A percentile compares a stretch with the other conserved stretches of the same genome.
Conservation (phyloP, 2,329 filamentous ascomycete genomes). For the Elsinoe perseae region DNA sequence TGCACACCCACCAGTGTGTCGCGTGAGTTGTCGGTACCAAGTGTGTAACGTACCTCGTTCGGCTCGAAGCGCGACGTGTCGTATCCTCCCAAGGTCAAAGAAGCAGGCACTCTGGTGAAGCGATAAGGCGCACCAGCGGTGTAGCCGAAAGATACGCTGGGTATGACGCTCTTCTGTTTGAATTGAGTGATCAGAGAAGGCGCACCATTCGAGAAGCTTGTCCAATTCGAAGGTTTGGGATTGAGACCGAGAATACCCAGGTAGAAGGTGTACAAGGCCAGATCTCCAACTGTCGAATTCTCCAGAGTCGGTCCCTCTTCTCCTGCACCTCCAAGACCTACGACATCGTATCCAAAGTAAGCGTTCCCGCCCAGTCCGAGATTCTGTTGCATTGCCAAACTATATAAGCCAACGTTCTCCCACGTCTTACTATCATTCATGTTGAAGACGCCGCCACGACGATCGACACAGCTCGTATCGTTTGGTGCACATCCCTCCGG, state of each 20-base stretch:
- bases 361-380: slow-evolving; percentile 55
- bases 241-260: slow-evolving; percentile 43
- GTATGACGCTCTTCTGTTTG: slow-evolving; percentile 52
- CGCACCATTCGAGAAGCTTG: slow-evolving; percentile 46
- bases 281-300: slow-evolving; percentile 37
- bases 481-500: slow-evolving; percentile 46
- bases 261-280: slow-evolving; percentile 37
- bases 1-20: slow-evolving; percentile 24
- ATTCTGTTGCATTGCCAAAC: slow-evolving; percentile 50
- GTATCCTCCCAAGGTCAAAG: slow-evolving; percentile 34
- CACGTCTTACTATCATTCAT: slow-evolving; percentile 49
- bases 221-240: slow-evolving; percentile 44
- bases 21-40: slow-evolving; percentile 22
- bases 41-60: slow-evolving; percentile 24
- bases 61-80: slow-evolving; percentile 29
- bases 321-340: slow-evolving; percentile 35
- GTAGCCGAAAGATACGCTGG: slow-evolving; percentile 67
- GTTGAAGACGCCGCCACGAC: slow-evolving; percentile 54
- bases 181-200: slow-evolving; percentile 48
- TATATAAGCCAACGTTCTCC: slow-evolving; percentile 52
- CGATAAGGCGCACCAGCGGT: slow-evolving; percentile 68
- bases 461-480: slow-evolving; percentile 39
- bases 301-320: slow-evolving; percentile 35
- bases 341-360: slow-evolving; percentile 52
- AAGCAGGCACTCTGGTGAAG: slow-evolving; percentile 13